Base-by-base conservation (phyloP, 2,329 filamentous ascomycete genomes). In the Cercospora nicotianae region DNA sequence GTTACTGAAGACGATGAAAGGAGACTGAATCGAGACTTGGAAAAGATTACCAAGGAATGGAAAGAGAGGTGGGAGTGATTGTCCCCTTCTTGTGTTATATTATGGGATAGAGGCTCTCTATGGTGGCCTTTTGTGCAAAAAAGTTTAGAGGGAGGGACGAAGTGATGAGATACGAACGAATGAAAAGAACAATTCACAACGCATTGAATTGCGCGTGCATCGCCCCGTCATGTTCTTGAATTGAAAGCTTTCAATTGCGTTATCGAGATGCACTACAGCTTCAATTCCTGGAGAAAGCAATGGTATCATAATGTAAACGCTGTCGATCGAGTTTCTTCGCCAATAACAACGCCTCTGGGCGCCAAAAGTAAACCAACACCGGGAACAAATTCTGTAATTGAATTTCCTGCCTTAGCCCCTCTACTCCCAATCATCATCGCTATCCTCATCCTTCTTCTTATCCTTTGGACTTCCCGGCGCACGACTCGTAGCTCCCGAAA, bases 401-500 rank as follows among this genome's bases (percentile, higher is more conserved):
- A 42, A 6, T n/a, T 8, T n/a, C 13, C 16, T 42, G 16, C 36
- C 36, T 42, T 42, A 1, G 36, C 16, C 36, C 26, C 18, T 28
- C 48, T 64, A 79, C 70, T 80, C 78, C 78, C 78, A 80, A 66
- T 80, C 78, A 69, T 80, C 76, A 63, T 79, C 78, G 60, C 77
- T 75, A 20, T 75, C 75, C 2, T 75, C 73, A 45, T 69, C 67
- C 45, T 76, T 74, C 65, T 76, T 84, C 74, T 83, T 82, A 68
- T 87, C 85, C 75, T 86, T 85, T 2, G 88, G 87, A 68, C 86
- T 89, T 5, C 87, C 86, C 1, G 93, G 91, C 18, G 93, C 90
- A 72, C 91, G 91, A 78, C 92, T 97, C 57, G 88, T 84, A 5
- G 90, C 89, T 7, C 91, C 91, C 57, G 82, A 83, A 3, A 99